These are phyloP conservation scores for Fusarium sp. DNA, from an alignment of 2,329 filamentous ascomycete species.

Conservation along the genomic window DNA sequence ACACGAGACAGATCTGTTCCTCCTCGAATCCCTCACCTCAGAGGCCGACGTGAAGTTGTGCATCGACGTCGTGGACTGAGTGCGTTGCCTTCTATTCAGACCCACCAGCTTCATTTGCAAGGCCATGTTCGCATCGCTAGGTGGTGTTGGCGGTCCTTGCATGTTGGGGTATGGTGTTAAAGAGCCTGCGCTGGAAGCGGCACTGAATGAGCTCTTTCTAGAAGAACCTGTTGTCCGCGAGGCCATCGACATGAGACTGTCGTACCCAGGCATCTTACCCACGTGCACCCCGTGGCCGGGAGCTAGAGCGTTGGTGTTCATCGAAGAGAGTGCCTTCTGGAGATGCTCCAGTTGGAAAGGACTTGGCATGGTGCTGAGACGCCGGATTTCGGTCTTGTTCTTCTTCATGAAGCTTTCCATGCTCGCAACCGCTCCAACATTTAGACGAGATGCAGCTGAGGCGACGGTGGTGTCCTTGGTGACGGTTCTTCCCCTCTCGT, in stretches of 20 bases:
- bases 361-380: constrained; percentile 27
- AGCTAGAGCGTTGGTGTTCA: not conserved
- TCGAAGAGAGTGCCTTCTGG: not conserved
- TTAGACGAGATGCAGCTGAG: constrained; percentile 13
- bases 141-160: not conserved
- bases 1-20: constrained; percentile 16
- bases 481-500: constrained; percentile 3
- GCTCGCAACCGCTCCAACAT: constrained; percentile 10
- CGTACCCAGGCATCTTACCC: constrained; percentile 4
- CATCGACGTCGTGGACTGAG: not conserved
- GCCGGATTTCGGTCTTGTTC: constrained; percentile 30
- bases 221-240: not conserved
- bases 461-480: not conserved
- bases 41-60: constrained; percentile 14
- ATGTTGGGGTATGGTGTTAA: not conserved
- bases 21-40: not conserved
- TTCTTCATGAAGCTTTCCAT: constrained; percentile 36
- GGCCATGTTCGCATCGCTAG: constrained; percentile 7
- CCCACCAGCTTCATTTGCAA: constrained; percentile 15
- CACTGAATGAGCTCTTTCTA: constrained; percentile 18
- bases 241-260: not conserved
- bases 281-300: not conserved
- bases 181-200: constrained; percentile 2
- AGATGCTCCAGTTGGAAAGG: constrained; percentile 16
- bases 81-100: constrained; percentile 10